Percentiles rank a stretch among this genome's conserved stretches.
phyloP scores from a whole-genome alignment of 768 basidiomycete species.

The Lactarius psammicola region DNA sequence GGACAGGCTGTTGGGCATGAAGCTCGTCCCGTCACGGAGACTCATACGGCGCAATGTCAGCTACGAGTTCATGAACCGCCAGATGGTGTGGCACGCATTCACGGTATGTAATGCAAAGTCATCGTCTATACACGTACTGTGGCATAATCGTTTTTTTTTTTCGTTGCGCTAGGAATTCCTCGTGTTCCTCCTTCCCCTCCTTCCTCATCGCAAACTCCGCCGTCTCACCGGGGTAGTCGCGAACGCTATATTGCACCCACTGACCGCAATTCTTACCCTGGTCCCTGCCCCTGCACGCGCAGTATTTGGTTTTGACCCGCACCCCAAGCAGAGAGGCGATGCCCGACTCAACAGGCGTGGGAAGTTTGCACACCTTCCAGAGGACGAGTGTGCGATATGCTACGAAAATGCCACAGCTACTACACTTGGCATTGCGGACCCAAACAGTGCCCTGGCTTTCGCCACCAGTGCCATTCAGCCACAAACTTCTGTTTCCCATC shows the following conservation, averaged over 20 bases:
- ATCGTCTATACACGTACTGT: background rate
- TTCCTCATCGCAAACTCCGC: conserved; percentile 66
- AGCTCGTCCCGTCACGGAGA: conserved; percentile 66
- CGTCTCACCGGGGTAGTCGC: conserved; percentile 43
- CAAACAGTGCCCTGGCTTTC: conserved; percentile 47
- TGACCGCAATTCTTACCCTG: conserved; percentile 32
- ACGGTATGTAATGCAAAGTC: conserved; percentile 56
- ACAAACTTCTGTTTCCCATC: conserved; percentile 26
- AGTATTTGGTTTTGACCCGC: conserved; percentile 23
- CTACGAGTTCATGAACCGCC: conserved; percentile 99
- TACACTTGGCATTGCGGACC: conserved; percentile 54
- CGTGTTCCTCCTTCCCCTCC: conserved; percentile 83
- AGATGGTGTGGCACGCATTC: conserved; percentile 99
- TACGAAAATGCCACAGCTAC: conserved; percentile 66
- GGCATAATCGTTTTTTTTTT: background rate
- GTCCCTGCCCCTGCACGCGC: conserved; percentile 38
- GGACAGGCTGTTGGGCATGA: conserved; percentile 74
- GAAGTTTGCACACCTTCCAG: conserved; percentile 66
- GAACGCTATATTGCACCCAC: conserved; percentile 35
- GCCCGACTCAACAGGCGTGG: conserved; percentile 40
- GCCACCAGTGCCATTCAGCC: conserved; percentile 34
- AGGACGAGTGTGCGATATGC: conserved; percentile 88
- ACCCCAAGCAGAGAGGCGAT: background rate
- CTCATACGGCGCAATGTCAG: conserved; percentile 81
- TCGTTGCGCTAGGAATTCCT: conserved; percentile 76